A percentile compares a stretch with the other conserved stretches of the same genome.
phyloP scores from a whole-genome alignment of 768 basidiomycete species.

The Polyporus arcularius region DNA sequence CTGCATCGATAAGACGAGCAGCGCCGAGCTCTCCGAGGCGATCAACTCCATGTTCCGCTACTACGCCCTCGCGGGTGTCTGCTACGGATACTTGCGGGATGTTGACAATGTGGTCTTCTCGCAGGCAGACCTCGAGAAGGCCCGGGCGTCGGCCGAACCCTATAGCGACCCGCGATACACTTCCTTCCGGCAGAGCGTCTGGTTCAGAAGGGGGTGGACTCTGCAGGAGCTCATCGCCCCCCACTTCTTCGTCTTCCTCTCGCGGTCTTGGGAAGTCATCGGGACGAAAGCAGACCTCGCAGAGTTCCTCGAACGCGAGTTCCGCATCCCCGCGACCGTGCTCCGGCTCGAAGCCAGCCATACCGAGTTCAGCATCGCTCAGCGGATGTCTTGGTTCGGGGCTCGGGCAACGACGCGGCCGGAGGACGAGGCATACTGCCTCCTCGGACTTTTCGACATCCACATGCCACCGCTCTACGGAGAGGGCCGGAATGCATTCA shows the following conservation, averaged over 20 bases:
- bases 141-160: no score
- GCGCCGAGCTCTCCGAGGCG: not conserved
- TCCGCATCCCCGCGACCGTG: not conserved
- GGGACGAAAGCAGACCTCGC: not conserved
- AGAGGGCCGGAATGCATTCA: not conserved
- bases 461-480: not conserved
- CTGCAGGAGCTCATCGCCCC: not conserved
- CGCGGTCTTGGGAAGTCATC: not conserved
- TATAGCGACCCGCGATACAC: not conserved
- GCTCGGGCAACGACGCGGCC: not conserved
- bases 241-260: not conserved
- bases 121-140: no score
- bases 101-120: not conserved
- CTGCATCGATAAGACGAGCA: not conserved
- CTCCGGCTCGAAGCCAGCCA: not conserved
- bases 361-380: not conserved
- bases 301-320: not conserved
- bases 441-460: not conserved
- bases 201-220: not conserved
- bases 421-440: slow-evolving; percentile 3
- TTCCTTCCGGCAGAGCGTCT: not conserved
- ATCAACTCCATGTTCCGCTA: slow-evolving; percentile 2
- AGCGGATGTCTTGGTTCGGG: not conserved
- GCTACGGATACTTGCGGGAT: not conserved
- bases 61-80: not conserved